Percentiles rank a stretch among this genome's conserved stretches.
Conservation (phyloP, 495 filamentous ascomycete species). For the Mytilinidion resinicola region DNA sequence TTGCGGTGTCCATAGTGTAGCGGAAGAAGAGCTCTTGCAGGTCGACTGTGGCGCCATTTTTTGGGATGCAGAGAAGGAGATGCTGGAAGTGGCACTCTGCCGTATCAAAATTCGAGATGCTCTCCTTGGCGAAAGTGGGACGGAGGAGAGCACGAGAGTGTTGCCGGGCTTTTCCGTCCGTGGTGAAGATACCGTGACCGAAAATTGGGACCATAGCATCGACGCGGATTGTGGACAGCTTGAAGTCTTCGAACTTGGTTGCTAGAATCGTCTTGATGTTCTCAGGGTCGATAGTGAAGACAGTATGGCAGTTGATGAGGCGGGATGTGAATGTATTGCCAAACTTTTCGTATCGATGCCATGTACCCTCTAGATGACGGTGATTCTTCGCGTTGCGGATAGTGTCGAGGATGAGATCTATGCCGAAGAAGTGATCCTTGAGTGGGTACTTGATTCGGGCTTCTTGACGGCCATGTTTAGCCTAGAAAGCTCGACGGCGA, state of each 20-base stretch:
- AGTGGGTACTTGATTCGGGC: too few relatives aligned
- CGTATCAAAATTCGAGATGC: conserved; percentile 70
- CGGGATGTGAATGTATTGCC: too few relatives aligned
- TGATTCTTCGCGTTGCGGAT: too few relatives aligned
- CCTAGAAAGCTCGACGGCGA: too few relatives aligned
- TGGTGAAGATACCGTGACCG: conserved; percentile 51
- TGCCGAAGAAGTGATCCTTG: too few relatives aligned
- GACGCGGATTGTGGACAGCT: conserved; percentile 33
- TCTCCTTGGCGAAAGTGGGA: conserved; percentile 77
- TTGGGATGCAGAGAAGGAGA: conserved; percentile 21
- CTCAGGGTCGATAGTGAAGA: conserved; percentile 63
- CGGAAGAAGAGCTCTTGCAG: conserved; percentile 69
- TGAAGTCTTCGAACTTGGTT: conserved; percentile 68
- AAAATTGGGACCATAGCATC: conserved; percentile 24
- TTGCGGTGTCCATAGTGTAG: conserved; percentile 74
- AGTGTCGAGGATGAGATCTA: too few relatives aligned
- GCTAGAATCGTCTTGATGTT: conserved; percentile 84
- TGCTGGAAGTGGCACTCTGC: conserved; percentile 66
- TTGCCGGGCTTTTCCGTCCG: conserved; percentile 71
- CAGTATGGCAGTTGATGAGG: too few relatives aligned
- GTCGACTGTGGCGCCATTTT: conserved; percentile 49
- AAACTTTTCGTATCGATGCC: too few relatives aligned
- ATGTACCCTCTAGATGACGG: too few relatives aligned
- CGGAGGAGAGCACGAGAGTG: conserved; percentile 66
- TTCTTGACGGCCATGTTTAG: too few relatives aligned